Base-by-base conservation (phyloP, 2,329 filamentous ascomycete genomes). In the Lachnellula cervina region DNA sequence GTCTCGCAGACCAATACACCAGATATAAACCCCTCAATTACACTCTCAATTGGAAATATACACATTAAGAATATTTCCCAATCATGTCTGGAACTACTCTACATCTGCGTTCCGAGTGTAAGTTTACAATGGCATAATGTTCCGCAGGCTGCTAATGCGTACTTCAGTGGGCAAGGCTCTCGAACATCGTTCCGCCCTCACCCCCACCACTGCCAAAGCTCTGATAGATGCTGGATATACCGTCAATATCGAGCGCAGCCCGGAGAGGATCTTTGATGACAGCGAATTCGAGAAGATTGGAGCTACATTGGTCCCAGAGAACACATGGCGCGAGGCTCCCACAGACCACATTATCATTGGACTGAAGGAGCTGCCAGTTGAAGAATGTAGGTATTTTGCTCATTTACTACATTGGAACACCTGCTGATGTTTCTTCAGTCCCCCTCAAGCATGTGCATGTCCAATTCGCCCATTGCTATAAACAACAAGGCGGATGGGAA, bases 401-500 rank as follows among this genome's bases (percentile, higher is more conserved):
- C 34, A 57, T 58, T 56, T 44, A 25, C 25, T 38, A 28, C 14
- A 51, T 32, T 49, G 9, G 25, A 53, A 35, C 21, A 25, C 5
- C 51, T 42, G 7, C 56, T 62, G 54, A 57, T 56, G 9, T 47
- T 34, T 17, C 37, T n/a, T 32, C 25, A 70, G 75, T 84, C 67
- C 85, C 87, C 43, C 80, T 91, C 52, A 82, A 87, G 75, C 88
- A 93, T 69, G 83, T 82, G 21, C 83, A 88, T 68, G 79, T 89
- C 62, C 81, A 86, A 65, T 90, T 91, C 67, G 82, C 82, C 38
- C 86, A 90, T 70, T 87, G 84, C 73, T 90, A 86, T 76, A 90
- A 91, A 79, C 74, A 81, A 63, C 90, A 94, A 74, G 82, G 75
- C 28, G 87, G 87, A 28, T 96, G 90, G 89, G 83, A 89, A 56